Evolutionary conservation across 1,284 basidiomycete species (phyloP).

Genomic region (Leccinum solheimii): DNA sequence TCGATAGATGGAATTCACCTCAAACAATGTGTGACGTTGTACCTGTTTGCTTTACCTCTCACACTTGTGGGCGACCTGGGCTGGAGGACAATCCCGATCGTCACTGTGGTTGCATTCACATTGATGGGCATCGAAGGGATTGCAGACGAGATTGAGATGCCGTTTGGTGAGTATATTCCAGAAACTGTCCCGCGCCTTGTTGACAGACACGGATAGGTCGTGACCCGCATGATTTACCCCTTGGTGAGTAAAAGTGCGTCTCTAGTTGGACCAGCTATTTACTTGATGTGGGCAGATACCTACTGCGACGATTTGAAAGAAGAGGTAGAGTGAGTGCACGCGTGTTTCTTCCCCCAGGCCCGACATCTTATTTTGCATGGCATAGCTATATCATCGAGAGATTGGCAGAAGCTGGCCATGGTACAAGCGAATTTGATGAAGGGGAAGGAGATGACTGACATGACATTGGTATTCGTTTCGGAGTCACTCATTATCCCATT

Average conservation of each 20-base stretch:
- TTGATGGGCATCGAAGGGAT: conserved; percentile 94
- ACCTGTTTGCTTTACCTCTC: conserved; percentile 84
- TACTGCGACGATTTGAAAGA: conserved; percentile 85
- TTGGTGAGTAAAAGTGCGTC: conserved; percentile 48
- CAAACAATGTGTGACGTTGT: conserved; percentile 90
- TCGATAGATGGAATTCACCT: conserved; percentile 77
- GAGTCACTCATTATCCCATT: background rate
- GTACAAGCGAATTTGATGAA: conserved; percentile 65
- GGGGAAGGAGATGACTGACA: conserved; percentile 73
- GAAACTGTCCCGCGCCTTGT: background rate
- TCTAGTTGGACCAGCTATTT: conserved; percentile 4
- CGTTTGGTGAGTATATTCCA: conserved; percentile 57
- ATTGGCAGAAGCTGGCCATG: conserved; percentile 75
- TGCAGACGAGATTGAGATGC: conserved; percentile 90
- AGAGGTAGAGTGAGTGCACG: conserved; percentile 63
- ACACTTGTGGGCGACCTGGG: conserved; percentile 77
- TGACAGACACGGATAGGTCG: conserved; percentile 42
- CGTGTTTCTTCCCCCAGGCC: background rate
- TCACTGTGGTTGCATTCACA: conserved; percentile 83
- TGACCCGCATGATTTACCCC: conserved; percentile 65
- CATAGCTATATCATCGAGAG: conserved; percentile 74
- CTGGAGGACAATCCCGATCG: conserved; percentile 81
- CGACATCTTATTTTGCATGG: conserved; percentile 10
- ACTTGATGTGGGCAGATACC: conserved; percentile 51
- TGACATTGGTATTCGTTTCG: background rate